Base-by-base conservation (phyloP, 495 filamentous ascomycete genomes). In the Hypomontagnella submonticulosa region DNA sequence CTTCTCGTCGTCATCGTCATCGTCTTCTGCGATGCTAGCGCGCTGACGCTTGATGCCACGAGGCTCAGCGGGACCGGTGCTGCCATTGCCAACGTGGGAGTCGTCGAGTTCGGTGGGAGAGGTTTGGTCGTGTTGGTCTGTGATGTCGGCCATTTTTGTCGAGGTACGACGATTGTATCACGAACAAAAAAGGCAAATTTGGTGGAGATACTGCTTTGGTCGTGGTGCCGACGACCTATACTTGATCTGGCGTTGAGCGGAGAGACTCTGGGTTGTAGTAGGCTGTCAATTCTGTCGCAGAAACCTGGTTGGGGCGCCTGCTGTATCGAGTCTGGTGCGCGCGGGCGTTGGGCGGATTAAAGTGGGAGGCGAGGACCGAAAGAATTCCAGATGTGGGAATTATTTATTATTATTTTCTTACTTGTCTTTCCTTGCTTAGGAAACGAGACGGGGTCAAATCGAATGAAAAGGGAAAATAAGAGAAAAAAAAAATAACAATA, bases 1-100 rank as follows among this genome's bases (percentile, higher is more conserved):
- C 89, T 97, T 97, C 75, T 97, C 94, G 73, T 97, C 94, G 71
- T 98, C 95, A 65, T 99, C 95, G 71, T 99, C 95, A 63, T 99
- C 96, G 75, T 99, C 95, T 76, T 99, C 96, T 59, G 86, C 86
- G 15, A 86, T 82, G 70, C 87, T 87, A 67, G 92, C 88, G 76
- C 95, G 92, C 79, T 84, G 85, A 73, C 95, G 93, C 84, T 98
- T 98, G 79, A 90, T 84, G 76, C 92, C 91, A 71, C 93, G 92
- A 79, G 78, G 83, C 75, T 92, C 91, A 74, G 82, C 80, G 60
- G 75, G 76, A 15, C 74, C 74, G 58, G 75, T 57, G 72, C 79
- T 89, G 75, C 87, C 87, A 81, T 89, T 90, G 75, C 85, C 85
- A 48, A 84, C 80, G 66, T 88, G 86, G 67, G 83, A 75, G 40